Evolutionary conservation across 345 rosid genomes (phyloP), one percentile per base, ranked within the genome.

Genomic region (Bruguiera sexangula): DNA sequence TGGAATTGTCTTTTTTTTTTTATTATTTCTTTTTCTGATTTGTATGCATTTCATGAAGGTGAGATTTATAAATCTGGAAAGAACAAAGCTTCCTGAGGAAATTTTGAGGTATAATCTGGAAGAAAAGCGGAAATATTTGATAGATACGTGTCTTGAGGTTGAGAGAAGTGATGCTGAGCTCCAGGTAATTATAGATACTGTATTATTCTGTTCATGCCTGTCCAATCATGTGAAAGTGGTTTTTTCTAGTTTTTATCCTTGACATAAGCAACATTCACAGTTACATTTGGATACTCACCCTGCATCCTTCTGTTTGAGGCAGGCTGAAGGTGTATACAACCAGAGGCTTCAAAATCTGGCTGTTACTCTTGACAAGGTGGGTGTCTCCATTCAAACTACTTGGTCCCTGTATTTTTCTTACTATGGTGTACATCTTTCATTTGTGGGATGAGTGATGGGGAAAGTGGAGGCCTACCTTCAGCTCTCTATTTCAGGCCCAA

Each of bases 271-370:
- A 50, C 59, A 51, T 59, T 80, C 57, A 57, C 22, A 29, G 67
- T 79, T 74, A 58, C n/a, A 54, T 46, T 30, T 69, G 60, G 34
- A 30, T 68, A 27, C 73, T 83, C 82, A 80, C 66, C 20, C 61
- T 63, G 13, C 46, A 2, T 67, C 56, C 71, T 80, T 62, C 65
- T 77, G 53, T 37, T 61, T 63, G 75, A 29, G 26, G 61, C 86
- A 96, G 99, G 99, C 99, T 64, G 99, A 96, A 85, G 99, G 99
- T 69, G 99, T 96, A 69, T 92, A 90, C 82, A 96, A 96, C 79
- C 99, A 96, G 90, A 89, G 99, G 84, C 97, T 96, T 78, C 99
- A 96, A 81, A 96, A 96, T 85, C 76, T 96, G 87, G 99, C 99
- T 39, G 82, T 90, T 57, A 96, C 98, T 70, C 96, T 96, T 76